Percentiles rank a stretch among this genome's conserved stretches.
phyloP scores from a whole-genome alignment of 1,284 basidiomycete genomes.

The Fereydounia khargensis region DNA sequence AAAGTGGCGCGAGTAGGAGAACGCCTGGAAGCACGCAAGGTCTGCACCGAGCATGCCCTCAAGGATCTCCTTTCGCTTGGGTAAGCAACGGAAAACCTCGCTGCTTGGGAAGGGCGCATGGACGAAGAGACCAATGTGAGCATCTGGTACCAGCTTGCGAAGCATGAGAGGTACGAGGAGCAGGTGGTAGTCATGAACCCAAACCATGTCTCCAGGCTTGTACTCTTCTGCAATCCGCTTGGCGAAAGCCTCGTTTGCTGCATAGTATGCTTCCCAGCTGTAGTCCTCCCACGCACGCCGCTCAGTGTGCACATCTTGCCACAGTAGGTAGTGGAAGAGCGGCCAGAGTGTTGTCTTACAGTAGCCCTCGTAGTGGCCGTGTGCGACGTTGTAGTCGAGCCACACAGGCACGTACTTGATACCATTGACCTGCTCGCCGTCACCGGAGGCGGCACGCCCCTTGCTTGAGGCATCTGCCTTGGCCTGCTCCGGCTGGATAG shows the following conservation, averaged over 20 bases:
- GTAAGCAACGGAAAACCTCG: conserved; percentile 91
- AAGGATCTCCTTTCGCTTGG: conserved; percentile 80
- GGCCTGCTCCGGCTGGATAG: conserved; percentile 30
- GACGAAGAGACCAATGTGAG: conserved; percentile 81
- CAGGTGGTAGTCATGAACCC: conserved; percentile 71
- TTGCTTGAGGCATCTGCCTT: conserved; percentile 2
- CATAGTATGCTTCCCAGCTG: conserved; percentile 79
- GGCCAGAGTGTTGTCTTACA: conserved; percentile 99
- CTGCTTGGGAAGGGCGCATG: conserved; percentile 97
- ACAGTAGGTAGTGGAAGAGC: conserved; percentile 94
- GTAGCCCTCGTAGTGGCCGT: conserved; percentile 87
- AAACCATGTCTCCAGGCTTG: conserved; percentile 76
- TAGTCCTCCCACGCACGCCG: conserved; percentile 66
- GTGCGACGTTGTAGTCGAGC: conserved; percentile 83
- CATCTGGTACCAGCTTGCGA: conserved; percentile 73
- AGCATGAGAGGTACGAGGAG: conserved; percentile 84
- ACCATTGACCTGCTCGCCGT: conserved; percentile 35
- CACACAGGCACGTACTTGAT: conserved; percentile 81
- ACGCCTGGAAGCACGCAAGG: conserved; percentile 91
- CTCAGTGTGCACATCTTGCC: conserved; percentile 74
- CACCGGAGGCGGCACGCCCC: conserved; percentile 61
- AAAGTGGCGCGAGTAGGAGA: conserved; percentile 95
- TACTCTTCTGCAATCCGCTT: conserved; percentile 73
- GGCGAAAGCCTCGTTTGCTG: conserved; percentile 84
- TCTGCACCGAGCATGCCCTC: conserved; percentile 98